These are phyloP conservation scores for Jaenimonas drosophilae DNA, from an alignment of 208 protist species.

Conservation along the genomic window DNA sequence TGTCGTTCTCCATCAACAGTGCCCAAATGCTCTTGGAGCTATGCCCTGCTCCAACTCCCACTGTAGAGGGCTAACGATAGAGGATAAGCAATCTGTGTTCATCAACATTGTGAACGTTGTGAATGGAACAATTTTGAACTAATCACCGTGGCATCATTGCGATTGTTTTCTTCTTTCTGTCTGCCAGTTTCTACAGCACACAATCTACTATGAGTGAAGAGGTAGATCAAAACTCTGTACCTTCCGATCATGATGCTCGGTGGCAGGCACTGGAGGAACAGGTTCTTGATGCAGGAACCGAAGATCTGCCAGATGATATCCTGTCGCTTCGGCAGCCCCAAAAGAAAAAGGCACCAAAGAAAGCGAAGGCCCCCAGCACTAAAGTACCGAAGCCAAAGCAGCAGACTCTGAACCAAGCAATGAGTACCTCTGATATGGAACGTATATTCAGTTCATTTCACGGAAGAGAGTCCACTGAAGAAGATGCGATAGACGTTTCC, in stretches of 20 bases:
- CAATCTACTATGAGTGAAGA: too few species aligned
- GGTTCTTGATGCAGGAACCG: slow-evolving; percentile 34
- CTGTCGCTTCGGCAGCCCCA: slow-evolving; percentile 16
- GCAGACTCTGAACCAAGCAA: slow-evolving; percentile 51
- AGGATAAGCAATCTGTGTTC: not conserved
- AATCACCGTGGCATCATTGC: not conserved
- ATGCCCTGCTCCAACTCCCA: too few species aligned
- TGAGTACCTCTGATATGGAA: slow-evolving; percentile 59
- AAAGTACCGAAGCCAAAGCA: slow-evolving; percentile 35
- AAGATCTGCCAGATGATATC: slow-evolving; percentile 7
- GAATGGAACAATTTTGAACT: slow-evolving; percentile 4
- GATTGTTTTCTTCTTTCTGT: slow-evolving; percentile 9
- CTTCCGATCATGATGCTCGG: slow-evolving; percentile 36
- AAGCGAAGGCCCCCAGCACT: slow-evolving; percentile 8
- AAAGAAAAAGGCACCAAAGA: slow-evolving; percentile 18
- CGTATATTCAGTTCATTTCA: slow-evolving; percentile 39
- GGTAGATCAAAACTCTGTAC: not conserved
- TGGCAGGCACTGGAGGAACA: slow-evolving; percentile 50
- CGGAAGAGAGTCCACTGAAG: slow-evolving; percentile 9
- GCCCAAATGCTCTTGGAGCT: slow-evolving; percentile 8
- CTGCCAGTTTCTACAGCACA: not conserved
- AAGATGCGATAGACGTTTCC: slow-evolving; percentile 31
- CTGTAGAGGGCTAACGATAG: too few species aligned
- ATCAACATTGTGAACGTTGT: slow-evolving; percentile 1
- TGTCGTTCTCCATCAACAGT: slow-evolving; percentile 70